A percentile compares a stretch with the other conserved stretches of the same genome.
Evolutionary conservation across 75 land plant genomes (phyloP).

Genomic region (Cryptomeria japonica): DNA sequence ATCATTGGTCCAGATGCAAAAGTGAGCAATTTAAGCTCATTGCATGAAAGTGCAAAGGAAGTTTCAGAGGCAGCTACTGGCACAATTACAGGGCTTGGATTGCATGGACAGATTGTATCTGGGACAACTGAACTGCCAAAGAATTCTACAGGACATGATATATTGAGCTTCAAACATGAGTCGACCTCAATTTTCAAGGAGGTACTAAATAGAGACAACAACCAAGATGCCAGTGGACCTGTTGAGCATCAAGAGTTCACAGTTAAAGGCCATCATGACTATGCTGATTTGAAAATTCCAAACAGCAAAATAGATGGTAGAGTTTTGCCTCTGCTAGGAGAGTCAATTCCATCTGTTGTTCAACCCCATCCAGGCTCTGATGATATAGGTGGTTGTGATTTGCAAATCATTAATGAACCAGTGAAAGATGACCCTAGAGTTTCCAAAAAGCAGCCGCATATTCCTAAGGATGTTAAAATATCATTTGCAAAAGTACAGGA

Average conservation of each 20-base stretch:
- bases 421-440: background rate
- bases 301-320: background rate
- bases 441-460: background rate
- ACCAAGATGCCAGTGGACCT: background rate
- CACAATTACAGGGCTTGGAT: background rate
- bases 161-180: background rate
- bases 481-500: slow-evolving; percentile 3
- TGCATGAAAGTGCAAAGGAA: background rate
- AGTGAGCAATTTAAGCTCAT: background rate
- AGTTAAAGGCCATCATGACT: background rate
- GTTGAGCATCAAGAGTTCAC: background rate
- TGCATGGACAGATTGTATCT: background rate
- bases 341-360: background rate
- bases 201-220: background rate
- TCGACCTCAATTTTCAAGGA: background rate
- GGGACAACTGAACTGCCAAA: background rate
- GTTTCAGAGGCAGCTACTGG: background rate
- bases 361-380: background rate
- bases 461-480: background rate
- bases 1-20: background rate
- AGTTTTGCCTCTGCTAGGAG: background rate
- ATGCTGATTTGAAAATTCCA: background rate
- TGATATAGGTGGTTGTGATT: background rate
- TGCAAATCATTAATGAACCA: background rate
- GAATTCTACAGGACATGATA: background rate